These are phyloP conservation scores for Melampsora abietis-canadensis DNA, from an alignment of 1,284 basidiomycete genomes.

Conservation along the genomic window DNA sequence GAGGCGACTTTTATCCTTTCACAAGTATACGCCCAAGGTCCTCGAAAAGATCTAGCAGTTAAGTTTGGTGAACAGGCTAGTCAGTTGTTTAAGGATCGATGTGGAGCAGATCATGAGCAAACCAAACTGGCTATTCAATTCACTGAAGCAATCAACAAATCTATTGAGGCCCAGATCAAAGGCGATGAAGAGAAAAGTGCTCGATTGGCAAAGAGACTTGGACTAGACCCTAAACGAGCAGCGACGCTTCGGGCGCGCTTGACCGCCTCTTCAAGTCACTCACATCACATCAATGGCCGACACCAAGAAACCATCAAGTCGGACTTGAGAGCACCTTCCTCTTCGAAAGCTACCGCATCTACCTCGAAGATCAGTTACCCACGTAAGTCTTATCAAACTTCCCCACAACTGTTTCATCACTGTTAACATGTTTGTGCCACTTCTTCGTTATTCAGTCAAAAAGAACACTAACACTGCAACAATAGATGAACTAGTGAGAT, in stretches of 20 bases:
- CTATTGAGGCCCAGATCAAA: constrained; percentile 42
- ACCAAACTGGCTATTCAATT: constrained; percentile 36
- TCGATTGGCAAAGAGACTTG: constrained; percentile 33
- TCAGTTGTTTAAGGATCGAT: constrained; percentile 25
- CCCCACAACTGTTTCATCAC: neutral
- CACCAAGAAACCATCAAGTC: neutral
- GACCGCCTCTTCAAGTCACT: constrained; percentile 6
- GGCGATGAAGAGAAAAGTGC: constrained; percentile 36
- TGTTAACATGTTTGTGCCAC: neutral
- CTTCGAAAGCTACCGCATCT: neutral
- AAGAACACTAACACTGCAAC: constrained; percentile 10
- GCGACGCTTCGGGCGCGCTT: constrained; percentile 30
- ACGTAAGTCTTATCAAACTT: constrained; percentile 5
- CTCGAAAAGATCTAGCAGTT: constrained; percentile 35
- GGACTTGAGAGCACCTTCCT: constrained; percentile 2
- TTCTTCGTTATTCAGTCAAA: constrained; percentile 6
- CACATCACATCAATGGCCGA: neutral
- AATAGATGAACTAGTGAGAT: constrained; percentile 41
- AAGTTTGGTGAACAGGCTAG: constrained; percentile 30
- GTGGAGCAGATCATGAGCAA: constrained; percentile 34
- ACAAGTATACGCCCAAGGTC: constrained; percentile 27
- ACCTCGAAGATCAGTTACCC: constrained; percentile 12
- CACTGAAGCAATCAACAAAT: constrained; percentile 21
- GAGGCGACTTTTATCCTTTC: constrained; percentile 40
- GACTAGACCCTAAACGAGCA: constrained; percentile 41